Evolutionary conservation across 2,329 filamentous ascomycete genomes (phyloP).

Genomic region (Septoria petroselini): DNA sequence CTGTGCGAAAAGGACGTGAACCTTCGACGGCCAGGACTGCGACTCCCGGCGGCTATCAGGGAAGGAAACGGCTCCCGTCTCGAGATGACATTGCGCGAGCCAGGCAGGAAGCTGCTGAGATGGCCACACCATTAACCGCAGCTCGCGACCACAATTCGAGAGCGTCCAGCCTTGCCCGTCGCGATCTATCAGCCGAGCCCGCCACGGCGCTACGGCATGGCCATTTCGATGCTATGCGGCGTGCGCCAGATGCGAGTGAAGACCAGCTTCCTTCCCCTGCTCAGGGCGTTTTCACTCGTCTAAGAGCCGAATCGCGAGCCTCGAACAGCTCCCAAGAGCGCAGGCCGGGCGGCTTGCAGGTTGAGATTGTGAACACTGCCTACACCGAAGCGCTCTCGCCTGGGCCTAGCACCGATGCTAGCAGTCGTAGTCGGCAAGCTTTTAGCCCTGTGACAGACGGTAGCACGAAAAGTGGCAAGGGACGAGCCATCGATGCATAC

Average conservation of each 20-base stretch:
- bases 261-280: constrained; percentile 64
- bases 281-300: constrained; percentile 59
- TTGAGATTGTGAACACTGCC: constrained; percentile 46
- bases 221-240: constrained; percentile 21
- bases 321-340: constrained; percentile 72
- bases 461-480: constrained; percentile 57
- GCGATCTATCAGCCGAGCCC: constrained; percentile 31
- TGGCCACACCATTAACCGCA: constrained; percentile 58
- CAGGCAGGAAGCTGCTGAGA: constrained; percentile 59
- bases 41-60: constrained; percentile 58
- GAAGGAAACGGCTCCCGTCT: constrained; percentile 65
- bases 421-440: constrained; percentile 39
- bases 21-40: constrained; percentile 54
- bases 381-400: constrained; percentile 33
- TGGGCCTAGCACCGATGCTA: constrained; percentile 22
- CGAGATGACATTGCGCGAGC: constrained; percentile 43
- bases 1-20: constrained; percentile 39
- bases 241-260: constrained; percentile 16
- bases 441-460: constrained; percentile 43
- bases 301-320: constrained; percentile 60
- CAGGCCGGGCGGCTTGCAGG: constrained; percentile 68
- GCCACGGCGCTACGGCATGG: constrained; percentile 29
- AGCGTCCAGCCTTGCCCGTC: constrained; percentile 12
- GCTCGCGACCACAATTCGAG: constrained; percentile 50
- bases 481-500: constrained; percentile 73